phyloP scores from a whole-genome alignment of 495 filamentous ascomycete species.

The Lasiosphaeria ovina region DNA sequence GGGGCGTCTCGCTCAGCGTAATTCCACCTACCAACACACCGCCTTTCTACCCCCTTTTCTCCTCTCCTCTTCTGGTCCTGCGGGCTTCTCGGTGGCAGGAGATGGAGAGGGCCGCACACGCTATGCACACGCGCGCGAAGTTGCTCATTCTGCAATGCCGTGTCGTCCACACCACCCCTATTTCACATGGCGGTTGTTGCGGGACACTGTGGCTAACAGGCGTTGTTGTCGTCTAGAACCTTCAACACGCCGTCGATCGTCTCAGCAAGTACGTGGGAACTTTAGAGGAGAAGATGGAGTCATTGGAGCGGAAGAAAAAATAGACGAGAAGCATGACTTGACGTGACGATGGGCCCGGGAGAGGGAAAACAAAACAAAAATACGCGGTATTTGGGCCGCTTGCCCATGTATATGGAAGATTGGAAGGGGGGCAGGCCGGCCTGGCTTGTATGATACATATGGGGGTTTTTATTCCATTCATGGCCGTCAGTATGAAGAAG shows the following conservation, averaged over 20 bases:
- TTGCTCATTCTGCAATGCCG: too few species aligned
- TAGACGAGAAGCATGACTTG: slow-evolving; percentile 21
- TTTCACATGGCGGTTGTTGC: not conserved
- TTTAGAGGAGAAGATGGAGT: slow-evolving; percentile 79
- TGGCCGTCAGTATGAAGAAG: too few species aligned
- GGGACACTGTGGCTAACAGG: not conserved
- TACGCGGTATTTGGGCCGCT: too few species aligned
- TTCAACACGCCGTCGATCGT: slow-evolving; percentile 83
- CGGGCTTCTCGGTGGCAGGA: not conserved
- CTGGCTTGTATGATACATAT: too few species aligned
- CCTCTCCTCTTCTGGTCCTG: not conserved
- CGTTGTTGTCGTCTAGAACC: slow-evolving; percentile 54
- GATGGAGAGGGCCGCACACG: not conserved
- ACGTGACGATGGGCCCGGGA: slow-evolving; percentile 4
- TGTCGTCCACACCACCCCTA: not conserved
- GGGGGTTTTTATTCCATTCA: too few species aligned
- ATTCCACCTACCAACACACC: not conserved
- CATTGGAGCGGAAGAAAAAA: slow-evolving; percentile 53
- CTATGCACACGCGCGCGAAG: too few species aligned
- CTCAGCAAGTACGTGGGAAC: slow-evolving; percentile 78
- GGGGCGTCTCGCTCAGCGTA: not conserved
- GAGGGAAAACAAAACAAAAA: slow-evolving; percentile 4
- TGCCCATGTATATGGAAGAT: too few species aligned
- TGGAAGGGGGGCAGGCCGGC: too few species aligned
- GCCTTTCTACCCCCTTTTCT: not conserved